Evolutionary conservation across 305 asterid genomes (phyloP).

Genomic region (Fraxinus ornus): DNA sequence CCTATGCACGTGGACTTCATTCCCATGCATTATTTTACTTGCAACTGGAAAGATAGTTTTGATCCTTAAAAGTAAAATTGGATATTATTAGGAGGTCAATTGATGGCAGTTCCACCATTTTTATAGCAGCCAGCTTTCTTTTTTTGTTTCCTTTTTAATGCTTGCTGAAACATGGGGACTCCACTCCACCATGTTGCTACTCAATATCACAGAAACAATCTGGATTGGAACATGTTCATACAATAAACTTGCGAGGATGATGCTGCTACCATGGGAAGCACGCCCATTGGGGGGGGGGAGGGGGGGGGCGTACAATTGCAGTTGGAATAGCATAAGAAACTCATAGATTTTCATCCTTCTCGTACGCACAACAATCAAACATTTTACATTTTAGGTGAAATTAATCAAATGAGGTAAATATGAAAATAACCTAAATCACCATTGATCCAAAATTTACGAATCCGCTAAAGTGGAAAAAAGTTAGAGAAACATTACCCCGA

Average conservation of each 20-base stretch:
- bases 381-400: not conserved
- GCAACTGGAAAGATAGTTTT: not conserved
- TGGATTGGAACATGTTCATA: not conserved
- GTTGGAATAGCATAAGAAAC: not conserved
- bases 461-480: not conserved
- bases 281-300: too few species aligned
- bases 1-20: not conserved
- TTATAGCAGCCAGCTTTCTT: not conserved
- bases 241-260: not conserved
- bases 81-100: not conserved
- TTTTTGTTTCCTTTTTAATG: not conserved
- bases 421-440: not conserved
- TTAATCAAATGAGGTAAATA: not conserved
- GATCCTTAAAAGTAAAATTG: not conserved
- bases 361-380: not conserved
- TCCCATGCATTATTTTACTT: not conserved
- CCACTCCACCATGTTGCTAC: not conserved
- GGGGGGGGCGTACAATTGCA: too few species aligned
- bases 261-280: not conserved
- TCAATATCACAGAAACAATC: not conserved
- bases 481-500: conserved; percentile 49
- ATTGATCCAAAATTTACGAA: not conserved
- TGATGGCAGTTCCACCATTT: not conserved
- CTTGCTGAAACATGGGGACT: not conserved
- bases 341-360: not conserved